Evolutionary conservation across 1,284 basidiomycete species (phyloP).

Genomic region (Trichosporon sp.): DNA sequence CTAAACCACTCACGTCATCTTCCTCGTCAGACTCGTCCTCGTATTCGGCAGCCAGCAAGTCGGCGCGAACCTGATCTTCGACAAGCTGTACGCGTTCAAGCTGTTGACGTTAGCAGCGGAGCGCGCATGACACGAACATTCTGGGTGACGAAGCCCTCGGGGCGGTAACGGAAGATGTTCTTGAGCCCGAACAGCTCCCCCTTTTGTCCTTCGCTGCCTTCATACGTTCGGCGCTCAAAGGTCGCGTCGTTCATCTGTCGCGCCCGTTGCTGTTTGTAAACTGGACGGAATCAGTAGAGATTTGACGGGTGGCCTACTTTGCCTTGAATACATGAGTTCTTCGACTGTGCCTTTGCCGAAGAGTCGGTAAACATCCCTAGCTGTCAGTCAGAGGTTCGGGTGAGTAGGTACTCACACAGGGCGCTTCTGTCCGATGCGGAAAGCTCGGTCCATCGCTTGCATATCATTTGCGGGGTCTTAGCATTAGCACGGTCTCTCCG

Average conservation of each 20-base stretch:
- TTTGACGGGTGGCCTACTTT: conserved; percentile 41
- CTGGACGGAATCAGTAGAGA: conserved; percentile 30
- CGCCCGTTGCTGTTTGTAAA: conserved; percentile 51
- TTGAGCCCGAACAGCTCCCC: conserved; percentile 54
- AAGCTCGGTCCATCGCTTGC: conserved; percentile 60
- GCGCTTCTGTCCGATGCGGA: conserved; percentile 61
- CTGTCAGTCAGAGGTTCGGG: conserved; percentile 3
- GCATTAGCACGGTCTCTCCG: too few species aligned
- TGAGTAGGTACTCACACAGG: conserved; percentile 53
- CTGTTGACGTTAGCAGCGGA: conserved; percentile 29
- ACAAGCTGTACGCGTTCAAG: conserved; percentile 43
- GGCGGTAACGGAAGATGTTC: conserved; percentile 54
- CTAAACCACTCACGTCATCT: conserved; percentile 28
- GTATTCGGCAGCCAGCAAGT: conserved; percentile 41
- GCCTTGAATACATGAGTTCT: conserved; percentile 57
- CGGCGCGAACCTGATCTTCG: conserved; percentile 42
- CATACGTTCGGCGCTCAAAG: conserved; percentile 50
- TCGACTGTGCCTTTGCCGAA: conserved; percentile 61
- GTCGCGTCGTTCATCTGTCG: conserved; percentile 54
- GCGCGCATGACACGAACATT: conserved; percentile 34
- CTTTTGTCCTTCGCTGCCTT: conserved; percentile 42
- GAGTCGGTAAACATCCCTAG: conserved; percentile 59
- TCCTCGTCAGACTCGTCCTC: conserved; percentile 37
- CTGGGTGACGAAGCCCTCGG: conserved; percentile 45
- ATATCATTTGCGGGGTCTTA: conserved; percentile 56